Evolutionary conservation across 495 filamentous ascomycete genomes (phyloP), one percentile per base, ranked within the genome.

Genomic region (Astrothelium macrocarpum): DNA sequence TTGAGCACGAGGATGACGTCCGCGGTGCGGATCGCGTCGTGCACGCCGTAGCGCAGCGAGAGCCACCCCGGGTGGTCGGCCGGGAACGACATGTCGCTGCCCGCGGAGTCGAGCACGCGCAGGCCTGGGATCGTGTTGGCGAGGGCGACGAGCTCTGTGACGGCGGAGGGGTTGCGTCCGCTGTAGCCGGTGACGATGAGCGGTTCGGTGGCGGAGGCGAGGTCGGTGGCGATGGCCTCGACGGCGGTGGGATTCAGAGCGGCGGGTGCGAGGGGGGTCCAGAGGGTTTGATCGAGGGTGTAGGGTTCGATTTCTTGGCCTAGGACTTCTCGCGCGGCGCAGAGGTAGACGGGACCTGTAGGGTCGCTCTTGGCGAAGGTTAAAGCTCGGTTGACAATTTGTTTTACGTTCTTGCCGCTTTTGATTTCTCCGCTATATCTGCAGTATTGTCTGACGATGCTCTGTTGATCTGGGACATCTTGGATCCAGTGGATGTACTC

Each of bases 401-500:
- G 93, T 77, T 97, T 97, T 43, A 97, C 85, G 71, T 97, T 97
- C 71, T 86, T 86, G 2, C 91, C 92, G 5, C 88, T 88, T 75
- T 95, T 96, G 70, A 97, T 84, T 74, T 97, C 93, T 1, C 80
- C 91, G 0, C 87, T 78, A 72, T 96, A 97, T n/a, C 93, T 84
- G 72, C 93, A 97, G 73, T 97, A 97, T 75, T 97, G 93, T 1
- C 82, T 82, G 14, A 97, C 80, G 65, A 97, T 96, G 72, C 88
- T 86, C 72, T 90, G 91, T 76, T 97, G 93, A 66, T 97, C 91
- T 0, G 92, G 93, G 7, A 97, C 90, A 76, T 97, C 90, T 71
- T 97, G 93, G 45, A 96, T 92, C 90, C 93, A 97, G 71, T 97
- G 93, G 70, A 96, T 97, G 72, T 93, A 97, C 75, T 97, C 93